Conservation (phyloP, 2,329 filamentous ascomycete species). For the Verticillium dahliae region DNA sequence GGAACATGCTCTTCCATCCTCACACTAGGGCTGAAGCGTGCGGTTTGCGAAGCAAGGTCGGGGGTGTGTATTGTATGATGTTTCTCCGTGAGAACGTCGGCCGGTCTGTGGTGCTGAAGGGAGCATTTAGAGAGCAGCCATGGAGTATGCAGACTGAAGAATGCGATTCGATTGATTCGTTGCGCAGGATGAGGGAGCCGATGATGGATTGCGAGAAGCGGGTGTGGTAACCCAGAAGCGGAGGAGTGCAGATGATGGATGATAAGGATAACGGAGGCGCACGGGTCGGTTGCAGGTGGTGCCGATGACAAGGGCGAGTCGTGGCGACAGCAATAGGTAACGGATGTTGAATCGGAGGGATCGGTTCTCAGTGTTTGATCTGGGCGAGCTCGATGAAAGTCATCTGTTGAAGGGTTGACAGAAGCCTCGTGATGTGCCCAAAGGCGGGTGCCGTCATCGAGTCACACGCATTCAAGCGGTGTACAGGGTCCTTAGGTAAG, state of each 20-base stretch:
- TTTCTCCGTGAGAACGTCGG: neutral
- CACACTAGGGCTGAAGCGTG: neutral
- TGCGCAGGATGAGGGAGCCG: neutral
- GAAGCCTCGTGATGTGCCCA: slow-evolving; percentile 1
- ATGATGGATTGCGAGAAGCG: neutral
- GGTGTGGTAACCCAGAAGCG: neutral
- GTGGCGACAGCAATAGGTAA: neutral
- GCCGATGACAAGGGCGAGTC: neutral
- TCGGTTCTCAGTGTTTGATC: neutral
- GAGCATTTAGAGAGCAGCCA: neutral
- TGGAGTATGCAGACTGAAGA: neutral
- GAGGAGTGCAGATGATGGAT: neutral
- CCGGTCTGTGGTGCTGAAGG: neutral
- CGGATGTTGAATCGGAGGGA: neutral
- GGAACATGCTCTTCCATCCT: slow-evolving; percentile 12
- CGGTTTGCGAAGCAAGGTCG: neutral
- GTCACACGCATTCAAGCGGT: slow-evolving; percentile 1
- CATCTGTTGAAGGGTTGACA: neutral
- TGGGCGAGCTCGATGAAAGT: neutral
- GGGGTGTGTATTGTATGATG: neutral
- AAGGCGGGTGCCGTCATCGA: slow-evolving; percentile 4
- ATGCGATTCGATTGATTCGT: neutral
- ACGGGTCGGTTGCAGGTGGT: neutral
- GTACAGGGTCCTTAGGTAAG: neutral
- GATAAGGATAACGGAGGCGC: neutral